A percentile compares a stretch with the other conserved stretches of the same genome.
Evolutionary conservation across 768 basidiomycete genomes (phyloP).

Genomic region (Myochromella boudieri): DNA sequence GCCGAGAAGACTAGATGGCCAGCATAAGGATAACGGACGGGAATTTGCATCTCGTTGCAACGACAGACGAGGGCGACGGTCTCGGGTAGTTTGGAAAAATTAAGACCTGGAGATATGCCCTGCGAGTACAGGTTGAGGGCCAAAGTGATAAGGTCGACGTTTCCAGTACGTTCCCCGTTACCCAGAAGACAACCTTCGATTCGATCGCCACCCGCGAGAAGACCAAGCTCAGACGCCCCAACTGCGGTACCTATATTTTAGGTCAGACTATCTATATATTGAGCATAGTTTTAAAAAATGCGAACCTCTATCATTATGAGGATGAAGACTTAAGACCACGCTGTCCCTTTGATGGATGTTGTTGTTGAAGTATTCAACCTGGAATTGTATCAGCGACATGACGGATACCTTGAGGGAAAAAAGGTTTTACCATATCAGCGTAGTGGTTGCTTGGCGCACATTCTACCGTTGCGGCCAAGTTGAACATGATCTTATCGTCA

Average conservation of each 20-base stretch:
- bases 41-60: conserved; percentile 79
- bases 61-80: conserved; percentile 76
- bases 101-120: conserved; percentile 71
- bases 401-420: not conserved
- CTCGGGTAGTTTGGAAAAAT: conserved; percentile 72
- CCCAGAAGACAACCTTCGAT: conserved; percentile 85
- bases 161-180: conserved; percentile 85
- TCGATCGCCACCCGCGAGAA: conserved; percentile 78
- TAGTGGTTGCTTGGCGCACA: conserved; percentile 83
- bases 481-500: conserved; percentile 75
- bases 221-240: conserved; percentile 76
- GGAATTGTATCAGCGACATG: not conserved
- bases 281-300: not conserved
- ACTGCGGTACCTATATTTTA: conserved; percentile 63
- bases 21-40: conserved; percentile 80
- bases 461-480: conserved; percentile 83
- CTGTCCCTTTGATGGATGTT: conserved; percentile 71
- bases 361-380: conserved; percentile 81
- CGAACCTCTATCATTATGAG: conserved; percentile 79
- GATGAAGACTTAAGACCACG: conserved; percentile 71
- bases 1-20: conserved; percentile 86
- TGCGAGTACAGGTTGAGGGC: conserved; percentile 84
- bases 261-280: not conserved
- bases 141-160: conserved; percentile 82
- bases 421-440: conserved; percentile 66